Base-by-base conservation (phyloP, 2,329 filamentous ascomycete genomes). In the Xylariomycetidae sp. region DNA sequence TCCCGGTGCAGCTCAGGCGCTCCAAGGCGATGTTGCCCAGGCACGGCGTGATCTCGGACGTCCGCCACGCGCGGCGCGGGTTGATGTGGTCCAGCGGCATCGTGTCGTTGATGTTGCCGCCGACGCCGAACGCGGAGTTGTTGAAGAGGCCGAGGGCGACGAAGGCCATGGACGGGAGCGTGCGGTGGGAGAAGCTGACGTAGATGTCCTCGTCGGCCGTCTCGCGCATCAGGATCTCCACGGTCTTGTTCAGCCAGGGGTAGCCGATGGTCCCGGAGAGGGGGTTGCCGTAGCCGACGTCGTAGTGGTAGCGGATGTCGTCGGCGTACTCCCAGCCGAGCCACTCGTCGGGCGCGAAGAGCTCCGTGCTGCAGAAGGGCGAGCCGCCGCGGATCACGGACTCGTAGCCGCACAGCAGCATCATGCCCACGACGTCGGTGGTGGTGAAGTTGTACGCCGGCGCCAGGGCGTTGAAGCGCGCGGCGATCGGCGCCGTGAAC, bases 71-170 rank as follows among this genome's bases (percentile, higher is more conserved):
- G 17, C 80, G 73, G 16, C 68, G 63, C 53, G 78, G 69, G 59
- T 84, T 84, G 50, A 82, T 75, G 16, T 64, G 63, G 40, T 74
- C 69, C 0, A 72, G 59, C 0, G 80, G 80, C 72, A 85, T 83
- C 3, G 80, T 82, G 31, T 67, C 70, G 42, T 82, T 82, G 44
- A 77, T 59, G 11, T 50, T 40, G 12, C 69, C 66, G 1, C 64
- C 61, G 9, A 69, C 70, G 3, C 69, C 63, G 39, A 70, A 72
- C 0, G 64, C 69, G 3, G 75, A 79, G 57, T 82, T 82, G 62
- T 84, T 84, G 66, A 83, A 85, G 4, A 85, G 63, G 0, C 80
- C 80, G 56, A 85, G 67, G 1, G 80, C 78, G 2, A 83, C 80
- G 2, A 79, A 60, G 2, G 83, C 76, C 38, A 77, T 79, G 1